Conservation (phyloP, 305 asterid genomes). For the Fraxinus latifolia region DNA sequence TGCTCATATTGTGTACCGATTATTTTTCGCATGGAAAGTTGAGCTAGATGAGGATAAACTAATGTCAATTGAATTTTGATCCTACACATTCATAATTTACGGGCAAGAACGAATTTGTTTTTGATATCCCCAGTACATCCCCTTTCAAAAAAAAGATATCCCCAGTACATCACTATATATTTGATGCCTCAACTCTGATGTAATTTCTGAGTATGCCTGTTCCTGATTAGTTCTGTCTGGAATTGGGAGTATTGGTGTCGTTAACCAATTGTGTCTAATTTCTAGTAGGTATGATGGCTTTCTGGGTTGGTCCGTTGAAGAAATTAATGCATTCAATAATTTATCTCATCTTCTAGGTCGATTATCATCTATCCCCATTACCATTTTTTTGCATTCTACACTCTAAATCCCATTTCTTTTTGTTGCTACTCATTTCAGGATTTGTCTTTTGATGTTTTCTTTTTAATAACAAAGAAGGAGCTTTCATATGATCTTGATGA, state of each 20-base stretch:
- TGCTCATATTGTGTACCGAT: slow-evolving; percentile 4
- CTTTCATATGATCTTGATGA: slow-evolving; percentile 6
- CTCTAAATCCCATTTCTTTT: neutral
- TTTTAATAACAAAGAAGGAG: slow-evolving; percentile 9
- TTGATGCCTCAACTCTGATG: neutral
- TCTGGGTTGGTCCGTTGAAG: neutral
- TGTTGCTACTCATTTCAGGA: slow-evolving; percentile 12
- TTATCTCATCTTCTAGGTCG: neutral
- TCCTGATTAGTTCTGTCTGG: slow-evolving; percentile 6
- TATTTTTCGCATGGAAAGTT: slow-evolving; percentile 16
- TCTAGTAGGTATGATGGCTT: slow-evolving; percentile 5
- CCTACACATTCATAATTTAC: neutral
- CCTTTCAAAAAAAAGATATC: no score
- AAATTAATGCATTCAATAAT: neutral
- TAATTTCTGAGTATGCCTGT: slow-evolving; percentile 6
- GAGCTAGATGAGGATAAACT: neutral
- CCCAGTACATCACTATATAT: neutral
- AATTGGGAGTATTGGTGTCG: neutral
- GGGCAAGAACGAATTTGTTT: neutral
- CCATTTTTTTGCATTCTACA: neutral
- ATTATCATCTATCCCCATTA: neutral
- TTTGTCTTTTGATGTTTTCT: neutral
- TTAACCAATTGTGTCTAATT: neutral
- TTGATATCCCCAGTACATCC: neutral
- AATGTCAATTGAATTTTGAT: slow-evolving; percentile 3